Evolutionary conservation across 352 stramenopile genomes (phyloP).

Genomic region (Pythium pyrilobum): DNA sequence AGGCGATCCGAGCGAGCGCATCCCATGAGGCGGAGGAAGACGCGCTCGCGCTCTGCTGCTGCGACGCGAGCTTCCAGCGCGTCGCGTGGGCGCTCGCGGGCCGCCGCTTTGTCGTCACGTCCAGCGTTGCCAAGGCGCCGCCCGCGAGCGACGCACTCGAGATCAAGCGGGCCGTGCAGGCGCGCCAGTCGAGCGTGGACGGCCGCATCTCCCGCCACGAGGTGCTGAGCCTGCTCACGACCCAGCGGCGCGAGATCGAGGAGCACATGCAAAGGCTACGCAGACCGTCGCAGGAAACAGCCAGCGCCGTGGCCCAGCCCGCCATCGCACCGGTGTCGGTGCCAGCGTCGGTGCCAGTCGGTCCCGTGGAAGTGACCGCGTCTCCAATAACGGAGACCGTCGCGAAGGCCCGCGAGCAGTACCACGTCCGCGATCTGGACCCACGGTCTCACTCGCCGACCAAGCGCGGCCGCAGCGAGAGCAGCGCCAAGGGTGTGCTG

Average conservation of each 20-base stretch:
- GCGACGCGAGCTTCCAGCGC: constrained; percentile 22
- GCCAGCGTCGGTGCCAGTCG: too few relatives aligned
- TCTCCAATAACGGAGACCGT: too few relatives aligned
- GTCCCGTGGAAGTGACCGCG: not conserved
- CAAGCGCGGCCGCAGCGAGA: not conserved
- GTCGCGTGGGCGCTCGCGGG: constrained; percentile 23
- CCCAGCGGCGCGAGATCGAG: constrained; percentile 15
- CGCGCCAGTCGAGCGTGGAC: constrained; percentile 10
- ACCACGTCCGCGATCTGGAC: not conserved
- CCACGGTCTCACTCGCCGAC: not conserved
- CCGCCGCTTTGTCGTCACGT: constrained; percentile 11
- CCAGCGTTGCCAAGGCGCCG: not conserved
- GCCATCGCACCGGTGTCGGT: too few relatives aligned
- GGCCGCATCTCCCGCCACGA: constrained; percentile 14
- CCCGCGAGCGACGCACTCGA: not conserved
- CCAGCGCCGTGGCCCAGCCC: too few relatives aligned
- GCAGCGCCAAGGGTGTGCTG: not conserved
- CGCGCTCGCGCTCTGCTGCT: constrained; percentile 22
- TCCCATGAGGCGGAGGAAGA: not conserved
- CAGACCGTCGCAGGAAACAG: not conserved
- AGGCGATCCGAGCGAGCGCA: not conserved
- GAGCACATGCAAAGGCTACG: constrained; percentile 12
- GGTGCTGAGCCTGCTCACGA: constrained; percentile 7
- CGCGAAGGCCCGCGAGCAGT: not conserved
- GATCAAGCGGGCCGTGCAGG: constrained; percentile 8